Percentiles rank a stretch among this genome's conserved stretches.
Evolutionary conservation across 768 basidiomycete genomes (phyloP).

Genomic region (Hygrocybe coccinea): DNA sequence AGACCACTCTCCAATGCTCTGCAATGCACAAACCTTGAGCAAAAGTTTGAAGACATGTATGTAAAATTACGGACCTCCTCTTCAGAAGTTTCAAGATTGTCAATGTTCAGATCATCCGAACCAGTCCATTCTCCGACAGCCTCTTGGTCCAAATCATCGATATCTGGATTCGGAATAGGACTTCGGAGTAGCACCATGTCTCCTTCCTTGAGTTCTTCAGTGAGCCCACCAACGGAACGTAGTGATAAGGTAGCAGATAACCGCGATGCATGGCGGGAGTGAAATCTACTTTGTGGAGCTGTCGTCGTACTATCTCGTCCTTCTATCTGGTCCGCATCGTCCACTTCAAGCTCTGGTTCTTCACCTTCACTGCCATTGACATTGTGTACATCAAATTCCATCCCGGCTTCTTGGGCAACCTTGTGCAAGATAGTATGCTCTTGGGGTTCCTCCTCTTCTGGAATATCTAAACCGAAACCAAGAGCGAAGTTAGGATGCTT

Average conservation of each 20-base stretch:
- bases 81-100: slow-evolving; percentile 47
- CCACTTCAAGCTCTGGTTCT: slow-evolving; percentile 11
- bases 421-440: slow-evolving; percentile 32
- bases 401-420: slow-evolving; percentile 14
- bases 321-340: slow-evolving; percentile 18
- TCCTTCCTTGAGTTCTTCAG: slow-evolving; percentile 29
- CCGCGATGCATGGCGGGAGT: slow-evolving; percentile 66
- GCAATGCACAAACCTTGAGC: slow-evolving; percentile 12
- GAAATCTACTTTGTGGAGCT: slow-evolving; percentile 46
- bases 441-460: slow-evolving; percentile 67
- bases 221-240: slow-evolving; percentile 53
- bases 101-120: slow-evolving; percentile 61
- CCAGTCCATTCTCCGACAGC: slow-evolving; percentile 77
- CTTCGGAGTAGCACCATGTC: slow-evolving; percentile 9
- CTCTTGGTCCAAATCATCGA: slow-evolving; percentile 25
- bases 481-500: slow-evolving; percentile 68
- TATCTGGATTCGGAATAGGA: slow-evolving; percentile 4
- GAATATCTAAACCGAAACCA: slow-evolving; percentile 77
- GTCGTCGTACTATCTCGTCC: slow-evolving; percentile 41
- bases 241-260: slow-evolving; percentile 66
- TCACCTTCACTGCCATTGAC: slow-evolving; percentile 1
- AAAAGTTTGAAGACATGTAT: slow-evolving; percentile 1
- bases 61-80: slow-evolving; percentile 52
- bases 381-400: not conserved
- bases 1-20: slow-evolving; percentile 87